These are phyloP conservation scores for Vigna radiata DNA, from an alignment of 306 rosid genomes.

Conservation along the genomic window DNA sequence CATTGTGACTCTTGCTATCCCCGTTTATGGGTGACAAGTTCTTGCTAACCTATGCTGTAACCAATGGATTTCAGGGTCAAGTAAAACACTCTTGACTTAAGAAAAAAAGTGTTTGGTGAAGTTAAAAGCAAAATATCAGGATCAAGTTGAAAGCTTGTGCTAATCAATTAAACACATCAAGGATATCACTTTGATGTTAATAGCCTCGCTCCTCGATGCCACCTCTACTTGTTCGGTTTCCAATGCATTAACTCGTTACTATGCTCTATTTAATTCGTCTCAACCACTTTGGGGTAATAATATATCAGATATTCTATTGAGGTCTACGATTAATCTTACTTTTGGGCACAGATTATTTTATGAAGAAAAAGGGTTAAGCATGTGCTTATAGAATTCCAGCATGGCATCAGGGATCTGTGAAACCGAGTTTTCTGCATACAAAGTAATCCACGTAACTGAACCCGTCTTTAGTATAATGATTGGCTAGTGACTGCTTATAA, in stretches of 20 bases:
- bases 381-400: neutral
- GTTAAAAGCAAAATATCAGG: neutral
- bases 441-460: neutral
- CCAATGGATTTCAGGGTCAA: slow-evolving; percentile 48
- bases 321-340: no score
- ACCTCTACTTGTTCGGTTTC: neutral
- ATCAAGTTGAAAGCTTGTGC: neutral
- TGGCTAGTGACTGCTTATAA: neutral
- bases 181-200: neutral
- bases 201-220: neutral
- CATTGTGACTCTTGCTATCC: slow-evolving; percentile 54
- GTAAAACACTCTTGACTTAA: slow-evolving; percentile 34
- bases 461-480: no score
- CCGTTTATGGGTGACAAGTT: slow-evolving; percentile 41
- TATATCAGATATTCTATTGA: neutral
- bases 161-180: neutral
- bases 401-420: neutral
- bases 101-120: slow-evolving; percentile 1
- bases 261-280: neutral
- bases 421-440: neutral
- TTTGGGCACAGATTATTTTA: no score
- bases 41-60: slow-evolving; percentile 58
- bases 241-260: neutral
- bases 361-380: no score
- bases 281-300: neutral